Conservation (phyloP, 2,329 filamentous ascomycete genomes). For the Fusarium siculi region DNA sequence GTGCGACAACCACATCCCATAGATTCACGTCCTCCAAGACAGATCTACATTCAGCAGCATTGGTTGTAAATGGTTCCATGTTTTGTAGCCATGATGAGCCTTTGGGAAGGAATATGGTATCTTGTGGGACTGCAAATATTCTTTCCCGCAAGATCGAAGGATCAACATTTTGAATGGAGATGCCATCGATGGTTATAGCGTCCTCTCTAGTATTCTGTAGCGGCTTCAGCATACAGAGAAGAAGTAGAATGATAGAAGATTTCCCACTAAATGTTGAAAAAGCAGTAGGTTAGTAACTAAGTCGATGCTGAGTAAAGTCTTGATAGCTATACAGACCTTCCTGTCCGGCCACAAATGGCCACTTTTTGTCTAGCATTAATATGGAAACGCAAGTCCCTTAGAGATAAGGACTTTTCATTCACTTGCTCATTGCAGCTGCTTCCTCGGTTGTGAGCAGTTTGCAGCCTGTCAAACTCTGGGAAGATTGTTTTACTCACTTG, state of each 20-base stretch:
- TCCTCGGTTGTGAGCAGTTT: too few species aligned
- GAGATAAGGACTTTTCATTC: too few species aligned
- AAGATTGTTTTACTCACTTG: too few species aligned
- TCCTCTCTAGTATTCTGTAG: not conserved
- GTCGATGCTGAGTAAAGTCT: too few species aligned
- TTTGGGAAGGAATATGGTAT: not conserved
- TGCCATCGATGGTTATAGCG: not conserved
- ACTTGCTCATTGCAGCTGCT: too few species aligned
- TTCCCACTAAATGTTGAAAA: not conserved
- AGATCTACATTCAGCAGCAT: not conserved
- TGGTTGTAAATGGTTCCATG: not conserved
- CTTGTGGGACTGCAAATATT: not conserved
- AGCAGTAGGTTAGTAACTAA: too few species aligned
- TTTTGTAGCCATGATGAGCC: not conserved
- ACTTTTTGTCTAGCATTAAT: too few species aligned
- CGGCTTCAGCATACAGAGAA: not conserved
- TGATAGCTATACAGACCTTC: too few species aligned
- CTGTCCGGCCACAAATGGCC: too few species aligned
- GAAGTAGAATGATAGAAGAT: not conserved
- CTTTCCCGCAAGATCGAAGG: not conserved
- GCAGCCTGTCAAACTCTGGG: too few species aligned
- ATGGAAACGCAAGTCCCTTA: too few species aligned
- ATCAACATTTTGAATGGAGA: not conserved
- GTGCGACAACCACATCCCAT: not conserved
- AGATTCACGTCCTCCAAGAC: not conserved